A percentile compares a stretch with the other conserved stretches of the same genome.
Evolutionary conservation across 805 yeast species (phyloP).

Genomic region (Hanseniaspora mollemarum): DNA sequence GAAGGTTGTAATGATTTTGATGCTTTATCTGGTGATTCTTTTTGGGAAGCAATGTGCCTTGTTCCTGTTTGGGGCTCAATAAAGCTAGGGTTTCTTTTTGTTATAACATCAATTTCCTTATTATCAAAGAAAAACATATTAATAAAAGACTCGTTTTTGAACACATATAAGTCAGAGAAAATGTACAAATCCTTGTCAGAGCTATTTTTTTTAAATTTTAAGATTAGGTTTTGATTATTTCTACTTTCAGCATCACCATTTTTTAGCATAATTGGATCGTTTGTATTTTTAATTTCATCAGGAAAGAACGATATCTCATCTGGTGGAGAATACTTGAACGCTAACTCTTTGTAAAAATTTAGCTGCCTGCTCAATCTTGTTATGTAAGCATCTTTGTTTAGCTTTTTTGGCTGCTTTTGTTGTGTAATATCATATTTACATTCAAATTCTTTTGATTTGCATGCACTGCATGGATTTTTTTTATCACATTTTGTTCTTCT

Average conservation of each 20-base stretch:
- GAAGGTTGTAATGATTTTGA: not conserved
- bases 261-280: not conserved
- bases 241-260: not conserved
- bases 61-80: not conserved
- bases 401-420: slow-evolving; percentile 27
- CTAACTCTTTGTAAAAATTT: slow-evolving; percentile 27
- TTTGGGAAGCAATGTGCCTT: not conserved
- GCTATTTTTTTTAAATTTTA: not conserved
- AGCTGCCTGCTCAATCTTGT: slow-evolving; percentile 25
- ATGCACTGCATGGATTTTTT: slow-evolving; percentile 28
- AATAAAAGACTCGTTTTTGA: not conserved
- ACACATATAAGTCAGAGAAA: not conserved
- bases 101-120: not conserved
- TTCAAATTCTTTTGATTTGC: slow-evolving; percentile 22
- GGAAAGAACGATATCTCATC: not conserved
- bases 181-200: not conserved
- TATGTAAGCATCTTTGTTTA: slow-evolving; percentile 26
- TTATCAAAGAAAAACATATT: not conserved
- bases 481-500: slow-evolving; percentile 30
- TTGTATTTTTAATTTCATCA: not conserved
- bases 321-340: slow-evolving; percentile 13
- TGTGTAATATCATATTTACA: slow-evolving; percentile 28
- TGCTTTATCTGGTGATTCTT: no score
- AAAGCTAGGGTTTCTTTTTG: not conserved
- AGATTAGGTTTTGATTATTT: not conserved